These are phyloP conservation scores for Phytophthora fragariaefolia DNA, from an alignment of 352 stramenopile species.

Conservation along the genomic window DNA sequence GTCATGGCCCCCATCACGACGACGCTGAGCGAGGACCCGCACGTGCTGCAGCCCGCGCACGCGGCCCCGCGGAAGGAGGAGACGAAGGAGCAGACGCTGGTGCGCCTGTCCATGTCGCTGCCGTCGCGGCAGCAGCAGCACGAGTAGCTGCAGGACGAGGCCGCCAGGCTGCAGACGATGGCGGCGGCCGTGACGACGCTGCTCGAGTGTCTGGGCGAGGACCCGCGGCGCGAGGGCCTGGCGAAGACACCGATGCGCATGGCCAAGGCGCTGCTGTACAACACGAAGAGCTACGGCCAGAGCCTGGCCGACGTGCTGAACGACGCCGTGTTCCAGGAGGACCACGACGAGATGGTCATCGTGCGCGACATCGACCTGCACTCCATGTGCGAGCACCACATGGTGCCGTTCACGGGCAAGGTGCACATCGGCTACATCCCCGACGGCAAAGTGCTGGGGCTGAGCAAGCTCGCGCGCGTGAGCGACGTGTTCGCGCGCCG, in stretches of 20 bases:
- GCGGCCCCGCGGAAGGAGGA: constrained; percentile 37
- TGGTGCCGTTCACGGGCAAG: constrained; percentile 99
- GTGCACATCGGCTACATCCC: constrained; percentile 96
- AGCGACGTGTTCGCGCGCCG: constrained; percentile 97
- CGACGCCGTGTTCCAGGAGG: constrained; percentile 97
- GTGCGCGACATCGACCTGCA: constrained; percentile 99
- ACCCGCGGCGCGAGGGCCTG: constrained; percentile 94
- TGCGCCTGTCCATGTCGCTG: constrained; percentile 73
- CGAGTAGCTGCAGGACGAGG: constrained; percentile 73
- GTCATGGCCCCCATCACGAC: constrained; percentile 62
- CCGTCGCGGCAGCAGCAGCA: constrained; percentile 63
- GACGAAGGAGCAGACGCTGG: constrained; percentile 33
- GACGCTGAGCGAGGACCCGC: constrained; percentile 27
- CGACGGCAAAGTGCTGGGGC: constrained; percentile 96
- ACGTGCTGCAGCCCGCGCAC: constrained; percentile 31
- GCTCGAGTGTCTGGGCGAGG: constrained; percentile 95
- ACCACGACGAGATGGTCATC: constrained; percentile 99
- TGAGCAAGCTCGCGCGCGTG: constrained; percentile 99
- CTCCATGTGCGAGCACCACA: constrained; percentile 99
- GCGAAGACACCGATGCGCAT: constrained; percentile 97
- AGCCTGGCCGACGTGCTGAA: constrained; percentile 93
- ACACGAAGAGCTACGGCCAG: constrained; percentile 96
- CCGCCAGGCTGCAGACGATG: constrained; percentile 94
- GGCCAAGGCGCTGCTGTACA: constrained; percentile 97
- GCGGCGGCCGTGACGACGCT: constrained; percentile 92